A percentile compares a stretch with the other conserved stretches of the same genome.
Conservation (phyloP, 192 early-diverging fungal genomes). For the Coemansia sp. region DNA sequence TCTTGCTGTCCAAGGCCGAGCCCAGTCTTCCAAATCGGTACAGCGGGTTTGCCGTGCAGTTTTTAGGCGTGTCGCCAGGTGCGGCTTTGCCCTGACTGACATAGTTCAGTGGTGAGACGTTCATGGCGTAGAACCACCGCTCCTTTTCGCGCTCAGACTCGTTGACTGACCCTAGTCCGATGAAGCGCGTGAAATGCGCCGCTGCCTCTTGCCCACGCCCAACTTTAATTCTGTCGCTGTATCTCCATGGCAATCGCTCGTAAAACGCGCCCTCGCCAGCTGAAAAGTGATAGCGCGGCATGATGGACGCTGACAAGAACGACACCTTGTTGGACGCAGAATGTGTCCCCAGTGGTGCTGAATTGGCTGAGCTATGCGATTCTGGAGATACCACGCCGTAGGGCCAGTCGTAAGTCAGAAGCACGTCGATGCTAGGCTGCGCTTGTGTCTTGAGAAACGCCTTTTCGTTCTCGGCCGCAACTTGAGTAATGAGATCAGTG, state of each 20-base stretch:
- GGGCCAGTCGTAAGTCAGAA: slow-evolving; percentile 86
- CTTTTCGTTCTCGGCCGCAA: slow-evolving; percentile 44
- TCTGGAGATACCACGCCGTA: slow-evolving; percentile 35
- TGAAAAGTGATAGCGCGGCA: slow-evolving; percentile 92
- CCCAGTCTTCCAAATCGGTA: slow-evolving; percentile 23
- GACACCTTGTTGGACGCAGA: slow-evolving; percentile 47
- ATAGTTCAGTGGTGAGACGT: slow-evolving; percentile 66
- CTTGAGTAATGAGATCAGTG: slow-evolving; percentile 24
- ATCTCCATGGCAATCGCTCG: slow-evolving; percentile 81
- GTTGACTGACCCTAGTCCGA: slow-evolving; percentile 74
- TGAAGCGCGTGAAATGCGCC: slow-evolving; percentile 70
- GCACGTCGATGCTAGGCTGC: slow-evolving; percentile 66
- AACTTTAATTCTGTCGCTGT: slow-evolving; percentile 31
- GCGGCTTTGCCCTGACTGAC: slow-evolving; percentile 33
- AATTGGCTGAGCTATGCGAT: not conserved
- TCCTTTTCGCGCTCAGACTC: slow-evolving; percentile 63
- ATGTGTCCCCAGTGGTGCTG: slow-evolving; percentile 5
- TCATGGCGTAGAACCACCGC: slow-evolving; percentile 93
- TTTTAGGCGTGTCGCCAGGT: slow-evolving; percentile 44
- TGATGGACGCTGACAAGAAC: slow-evolving; percentile 46
- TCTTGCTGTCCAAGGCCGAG: slow-evolving; percentile 22
- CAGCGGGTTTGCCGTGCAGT: slow-evolving; percentile 62
- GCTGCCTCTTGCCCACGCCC: slow-evolving; percentile 18
- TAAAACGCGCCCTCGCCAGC: slow-evolving; percentile 67
- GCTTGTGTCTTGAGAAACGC: slow-evolving; percentile 30